Percentiles rank a stretch among this genome's conserved stretches.
These are phyloP conservation scores for Colletotrichum musae DNA, from an alignment of 2,329 filamentous ascomycete species.

Conservation along the genomic window DNA sequence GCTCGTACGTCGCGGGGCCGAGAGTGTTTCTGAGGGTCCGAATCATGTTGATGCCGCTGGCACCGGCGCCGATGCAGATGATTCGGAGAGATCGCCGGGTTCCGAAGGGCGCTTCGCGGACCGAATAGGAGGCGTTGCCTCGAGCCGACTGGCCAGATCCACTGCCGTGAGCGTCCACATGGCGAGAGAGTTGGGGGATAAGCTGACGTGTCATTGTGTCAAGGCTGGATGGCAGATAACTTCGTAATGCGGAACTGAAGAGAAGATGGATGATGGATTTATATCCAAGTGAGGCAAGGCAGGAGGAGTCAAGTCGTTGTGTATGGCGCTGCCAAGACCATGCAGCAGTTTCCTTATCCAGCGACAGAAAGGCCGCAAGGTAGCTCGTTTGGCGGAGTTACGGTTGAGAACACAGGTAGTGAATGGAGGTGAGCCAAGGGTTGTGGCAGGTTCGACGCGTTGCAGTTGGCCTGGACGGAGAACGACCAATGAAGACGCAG, in stretches of 20 bases:
- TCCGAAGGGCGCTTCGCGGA: constrained; percentile 38
- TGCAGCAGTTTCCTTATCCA: constrained; percentile 13
- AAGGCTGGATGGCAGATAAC: not conserved
- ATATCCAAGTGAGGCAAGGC: constrained; percentile 16
- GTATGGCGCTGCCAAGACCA: constrained; percentile 21
- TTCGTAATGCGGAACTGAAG: not conserved
- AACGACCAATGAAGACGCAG: constrained; percentile 26
- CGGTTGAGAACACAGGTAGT: constrained; percentile 13
- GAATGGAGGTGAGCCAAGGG: not conserved
- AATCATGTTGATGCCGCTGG: constrained; percentile 46
- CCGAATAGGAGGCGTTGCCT: constrained; percentile 27
- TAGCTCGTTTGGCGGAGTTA: constrained; percentile 22
- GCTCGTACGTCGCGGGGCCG: constrained; percentile 55
- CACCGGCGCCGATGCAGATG: constrained; percentile 40
- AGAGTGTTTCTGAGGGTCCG: constrained; percentile 61
- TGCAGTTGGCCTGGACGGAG: constrained; percentile 1
- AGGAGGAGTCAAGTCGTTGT: not conserved
- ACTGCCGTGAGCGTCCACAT: constrained; percentile 36
- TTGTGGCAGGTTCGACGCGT: constrained; percentile 15
- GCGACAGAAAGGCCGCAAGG: not conserved
- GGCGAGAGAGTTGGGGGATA: constrained; percentile 39
- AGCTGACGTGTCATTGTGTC: constrained; percentile 40
- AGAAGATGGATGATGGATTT: constrained; percentile 29
- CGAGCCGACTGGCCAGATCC: constrained; percentile 26
- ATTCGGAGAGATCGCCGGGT: constrained; percentile 38